Evolutionary conservation across 495 filamentous ascomycete genomes (phyloP), one percentile per base, ranked within the genome.

Genomic region (Annulohypoxylon maeteangense): DNA sequence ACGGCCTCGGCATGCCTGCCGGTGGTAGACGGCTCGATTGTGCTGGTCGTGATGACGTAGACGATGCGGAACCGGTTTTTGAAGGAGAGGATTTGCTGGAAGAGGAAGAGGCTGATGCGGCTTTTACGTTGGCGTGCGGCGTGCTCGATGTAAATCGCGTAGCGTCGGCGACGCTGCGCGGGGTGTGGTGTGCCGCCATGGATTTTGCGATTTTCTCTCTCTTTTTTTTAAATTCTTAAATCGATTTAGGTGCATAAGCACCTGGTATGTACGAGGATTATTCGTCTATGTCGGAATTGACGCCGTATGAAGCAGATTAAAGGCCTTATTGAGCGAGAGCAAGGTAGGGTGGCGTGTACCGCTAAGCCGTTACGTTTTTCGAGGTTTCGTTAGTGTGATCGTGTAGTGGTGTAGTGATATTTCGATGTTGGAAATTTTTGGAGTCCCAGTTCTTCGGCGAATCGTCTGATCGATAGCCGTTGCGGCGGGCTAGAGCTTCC

Each of bases 71-170:
- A n/a, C n/a, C n/a, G n/a, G n/a, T n/a, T 6, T 12, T 55, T 34
- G 76, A 70, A 32, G 69, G 70, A 31, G 65, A 23, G 40, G 69
- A 74, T 6, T 12, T 25, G 36, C 36, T 48, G 45, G 66, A 57
- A 31, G 77, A 80, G 23, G 81, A 65, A 18, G 65, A 56, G 50
- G 78, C 34, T 18, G 68, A 74, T 56, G 64, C 32, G 54, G 88
- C 77, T 75, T 92, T 92, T 71, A 91, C 90, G 80, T 86, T 87
- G 69, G 93, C 94, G 84, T 97, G 94, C 14, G 94, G 94, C 56
- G 90, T 92, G 42, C 93, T 97, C 31, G 94, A 88, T 55, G 95
- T 98, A 86, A 99, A 99, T 67, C 95, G 90, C 77, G 95, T 99
- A 65, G 95, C 93, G 82, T 98, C 95, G 70, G 89, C 89, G 77